Base-by-base conservation (phyloP, 768 basidiomycete species). In the Pleurotus giganteus region DNA sequence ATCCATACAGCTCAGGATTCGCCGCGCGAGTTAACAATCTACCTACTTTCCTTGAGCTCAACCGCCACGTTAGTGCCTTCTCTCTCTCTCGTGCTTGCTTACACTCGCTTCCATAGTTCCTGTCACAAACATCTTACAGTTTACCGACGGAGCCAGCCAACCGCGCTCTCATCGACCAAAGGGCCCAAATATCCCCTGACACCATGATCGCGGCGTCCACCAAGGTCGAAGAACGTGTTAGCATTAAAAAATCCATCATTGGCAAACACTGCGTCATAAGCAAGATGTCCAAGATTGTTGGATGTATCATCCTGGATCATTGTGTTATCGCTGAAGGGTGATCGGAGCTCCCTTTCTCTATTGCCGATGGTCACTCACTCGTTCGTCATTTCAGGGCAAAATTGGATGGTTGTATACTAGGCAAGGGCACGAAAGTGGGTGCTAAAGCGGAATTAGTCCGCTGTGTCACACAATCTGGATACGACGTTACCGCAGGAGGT, bases 321-420 rank as follows among this genome's bases (percentile, higher is more conserved):
- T 95, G 94, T 61, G 80, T 90, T 3, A 73, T 98, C 11, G 89
- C 82, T 39, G 93, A 96, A 55, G 92, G 93, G 94, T 93, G 58
- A 64, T 83, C 65, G 4, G 52, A 5, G 15, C 4, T 17, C 3
- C 9, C n/a, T 21, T 28, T 5, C 1, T 21, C 12, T 8, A 46
- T 27, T 29, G 7, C 23, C 21, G 31, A 41, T n/a, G 4, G 13
- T 1, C 4, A 4, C 8, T 13, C 21, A 21, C n/a, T 28, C 2
- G 12, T 9, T 27, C 8, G 21, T 26, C n/a, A 37, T 4, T 24
- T 21, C 58, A 91, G 90, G 2, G 88, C 82, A 3, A 91, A 88
- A 69, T 68, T 93, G 1, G 90, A 92, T 13, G 83, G 83, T 8
- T 90, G 83, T 57, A 83, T 92, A 42, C 72, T 93, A 4, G 89